Evolutionary conservation across 2,329 filamentous ascomycete genomes (phyloP).

Genomic region (Scleromitrula shiraiana): DNA sequence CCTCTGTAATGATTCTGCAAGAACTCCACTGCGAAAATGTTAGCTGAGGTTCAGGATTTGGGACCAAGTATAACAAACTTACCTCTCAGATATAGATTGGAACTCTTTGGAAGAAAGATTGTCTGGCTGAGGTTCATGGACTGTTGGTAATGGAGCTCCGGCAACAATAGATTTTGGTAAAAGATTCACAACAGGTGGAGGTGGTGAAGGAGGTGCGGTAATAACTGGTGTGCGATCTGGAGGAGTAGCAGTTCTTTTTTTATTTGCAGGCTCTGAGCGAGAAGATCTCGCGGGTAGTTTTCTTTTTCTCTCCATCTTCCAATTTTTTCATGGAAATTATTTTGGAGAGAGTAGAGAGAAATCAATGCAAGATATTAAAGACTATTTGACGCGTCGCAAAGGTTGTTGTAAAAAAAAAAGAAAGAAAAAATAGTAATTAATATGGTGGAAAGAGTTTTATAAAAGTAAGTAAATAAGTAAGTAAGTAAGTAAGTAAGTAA

Average conservation of each 20-base stretch:
- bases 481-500: too few species aligned
- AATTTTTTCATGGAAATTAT: slow-evolving; percentile 1
- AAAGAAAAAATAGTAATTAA: too few species aligned
- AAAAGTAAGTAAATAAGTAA: too few species aligned
- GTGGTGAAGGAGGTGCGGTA: slow-evolving; percentile 30
- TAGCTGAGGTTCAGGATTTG: slow-evolving; percentile 6
- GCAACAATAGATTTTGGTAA: slow-evolving; percentile 57
- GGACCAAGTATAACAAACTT: slow-evolving; percentile 13
- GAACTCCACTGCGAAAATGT: slow-evolving; percentile 51
- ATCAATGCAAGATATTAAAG: too few species aligned
- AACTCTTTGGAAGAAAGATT: slow-evolving; percentile 58
- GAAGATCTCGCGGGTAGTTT: slow-evolving; percentile 57
- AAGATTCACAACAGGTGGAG: slow-evolving; percentile 27
- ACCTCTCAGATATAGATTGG: slow-evolving; percentile 68
- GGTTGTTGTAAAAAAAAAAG: not conserved
- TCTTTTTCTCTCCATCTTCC: slow-evolving; percentile 56
- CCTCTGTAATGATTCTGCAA: slow-evolving; percentile 63
- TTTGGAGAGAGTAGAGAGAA: too few species aligned
- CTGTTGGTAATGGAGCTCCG: slow-evolving; percentile 62
- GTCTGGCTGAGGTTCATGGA: slow-evolving; percentile 57
- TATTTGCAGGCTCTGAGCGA: slow-evolving; percentile 48
- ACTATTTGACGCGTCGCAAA: not conserved
- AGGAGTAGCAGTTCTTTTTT: slow-evolving; percentile 50
- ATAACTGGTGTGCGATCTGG: slow-evolving; percentile 42
- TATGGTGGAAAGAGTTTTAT: too few species aligned